These are phyloP conservation scores for Microbotryum intermedium DNA, from an alignment of 1,284 basidiomycete genomes.

Conservation along the genomic window DNA sequence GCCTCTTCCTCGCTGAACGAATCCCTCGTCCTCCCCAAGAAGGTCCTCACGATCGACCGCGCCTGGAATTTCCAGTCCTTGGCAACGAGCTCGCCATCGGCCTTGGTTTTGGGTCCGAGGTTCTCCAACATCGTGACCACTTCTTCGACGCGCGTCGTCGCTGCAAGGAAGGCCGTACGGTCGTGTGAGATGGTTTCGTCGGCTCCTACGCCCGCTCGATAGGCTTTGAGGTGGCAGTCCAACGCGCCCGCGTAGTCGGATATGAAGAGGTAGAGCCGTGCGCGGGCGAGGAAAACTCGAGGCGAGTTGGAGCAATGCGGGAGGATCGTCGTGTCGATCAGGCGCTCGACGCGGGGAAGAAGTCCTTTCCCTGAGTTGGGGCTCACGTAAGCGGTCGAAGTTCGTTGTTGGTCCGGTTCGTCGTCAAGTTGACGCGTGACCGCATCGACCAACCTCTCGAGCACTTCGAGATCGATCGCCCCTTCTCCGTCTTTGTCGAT, in stretches of 20 bases:
- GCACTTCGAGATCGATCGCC: constrained; percentile 70
- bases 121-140: constrained; percentile 73
- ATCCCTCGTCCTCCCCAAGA: constrained; percentile 63
- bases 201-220: constrained; percentile 63
- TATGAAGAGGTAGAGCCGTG: constrained; percentile 65
- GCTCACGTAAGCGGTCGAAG: constrained; percentile 18
- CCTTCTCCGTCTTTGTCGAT: constrained; percentile 54
- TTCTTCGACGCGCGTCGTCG: constrained; percentile 67
- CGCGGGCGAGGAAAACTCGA: constrained; percentile 70
- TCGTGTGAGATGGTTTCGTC: constrained; percentile 58
- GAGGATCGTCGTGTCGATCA: constrained; percentile 70
- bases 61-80: constrained; percentile 73
- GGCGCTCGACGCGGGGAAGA: constrained; percentile 51
- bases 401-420: constrained; percentile 28
- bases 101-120: constrained; percentile 55
- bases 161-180: constrained; percentile 57
- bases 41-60: constrained; percentile 75
- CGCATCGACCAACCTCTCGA: constrained; percentile 78
- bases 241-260: constrained; percentile 52
- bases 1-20: constrained; percentile 76
- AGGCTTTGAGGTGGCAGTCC: constrained; percentile 72
- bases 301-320: constrained; percentile 61
- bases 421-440: constrained; percentile 50
- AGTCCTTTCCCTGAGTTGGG: constrained; percentile 62
- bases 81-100: constrained; percentile 41